Conservation (phyloP, 345 rosid species). For the Populus euphratica region DNA sequence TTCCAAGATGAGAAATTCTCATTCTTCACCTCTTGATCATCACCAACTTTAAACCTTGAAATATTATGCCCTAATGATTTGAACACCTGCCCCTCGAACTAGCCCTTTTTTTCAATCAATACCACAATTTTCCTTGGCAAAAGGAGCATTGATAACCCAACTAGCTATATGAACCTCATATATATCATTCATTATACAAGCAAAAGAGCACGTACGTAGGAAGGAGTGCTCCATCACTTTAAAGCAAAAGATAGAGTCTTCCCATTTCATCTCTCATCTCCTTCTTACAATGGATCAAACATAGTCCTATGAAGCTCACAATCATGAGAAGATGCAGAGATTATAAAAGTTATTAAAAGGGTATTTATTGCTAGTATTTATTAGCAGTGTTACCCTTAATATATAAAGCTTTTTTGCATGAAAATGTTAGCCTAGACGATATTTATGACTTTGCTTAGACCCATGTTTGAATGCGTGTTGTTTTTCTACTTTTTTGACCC, state of each 20-base stretch:
- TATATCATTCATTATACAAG: neutral
- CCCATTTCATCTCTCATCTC: neutral
- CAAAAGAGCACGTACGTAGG: neutral
- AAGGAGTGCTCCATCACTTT: constrained; percentile 18
- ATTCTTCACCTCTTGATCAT: constrained; percentile 2
- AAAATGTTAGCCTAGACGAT: constrained; percentile 17
- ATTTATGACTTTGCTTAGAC: constrained; percentile 26
- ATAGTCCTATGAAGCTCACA: neutral
- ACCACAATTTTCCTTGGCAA: constrained; percentile 10
- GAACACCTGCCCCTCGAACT: constrained; percentile 8
- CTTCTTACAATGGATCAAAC: neutral
- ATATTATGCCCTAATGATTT: constrained; percentile 37
- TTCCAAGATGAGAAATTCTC: constrained; percentile 32
- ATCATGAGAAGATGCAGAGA: neutral
- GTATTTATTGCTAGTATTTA: neutral
- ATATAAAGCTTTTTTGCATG: neutral
- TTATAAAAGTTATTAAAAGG: neutral
- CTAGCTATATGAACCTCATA: neutral
- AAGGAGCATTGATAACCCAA: constrained; percentile 12
- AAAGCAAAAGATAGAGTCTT: neutral
- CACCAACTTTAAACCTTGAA: constrained; percentile 21
- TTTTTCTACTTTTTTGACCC: constrained; percentile 21
- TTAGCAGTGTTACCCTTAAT: neutral
- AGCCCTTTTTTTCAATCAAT: neutral
- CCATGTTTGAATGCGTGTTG: constrained; percentile 4